Conservation (phyloP, 768 basidiomycete genomes). For the Rhodotorula babjevae region DNA sequence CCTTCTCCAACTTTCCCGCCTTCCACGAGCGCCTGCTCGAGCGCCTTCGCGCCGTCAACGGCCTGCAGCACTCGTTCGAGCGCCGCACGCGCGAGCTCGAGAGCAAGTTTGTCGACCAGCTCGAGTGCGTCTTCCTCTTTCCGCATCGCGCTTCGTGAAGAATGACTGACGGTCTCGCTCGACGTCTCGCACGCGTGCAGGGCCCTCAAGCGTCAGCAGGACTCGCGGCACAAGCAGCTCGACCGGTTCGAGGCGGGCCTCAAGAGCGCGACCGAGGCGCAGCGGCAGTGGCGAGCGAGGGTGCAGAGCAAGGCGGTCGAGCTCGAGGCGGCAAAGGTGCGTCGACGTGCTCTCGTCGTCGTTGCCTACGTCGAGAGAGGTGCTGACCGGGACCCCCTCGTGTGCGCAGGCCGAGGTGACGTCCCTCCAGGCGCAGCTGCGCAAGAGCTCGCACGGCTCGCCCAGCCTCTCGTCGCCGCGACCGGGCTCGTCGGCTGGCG, state of each 20-base stretch:
- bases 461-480: neutral
- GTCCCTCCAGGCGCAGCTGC: slow-evolving; percentile 69
- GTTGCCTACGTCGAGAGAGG: neutral
- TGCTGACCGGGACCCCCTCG: neutral
- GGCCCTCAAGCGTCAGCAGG: slow-evolving; percentile 79
- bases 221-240: slow-evolving; percentile 81
- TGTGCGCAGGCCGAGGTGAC: slow-evolving; percentile 60
- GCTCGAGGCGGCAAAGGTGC: slow-evolving; percentile 75
- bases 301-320: slow-evolving; percentile 81
- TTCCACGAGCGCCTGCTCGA: slow-evolving; percentile 93
- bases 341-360: slow-evolving; percentile 13
- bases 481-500: neutral
- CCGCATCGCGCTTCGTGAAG: no score
- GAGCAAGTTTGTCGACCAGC: slow-evolving; percentile 62
- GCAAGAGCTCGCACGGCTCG: slow-evolving; percentile 51
- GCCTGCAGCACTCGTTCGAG: slow-evolving; percentile 82
- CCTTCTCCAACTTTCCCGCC: slow-evolving; percentile 79
- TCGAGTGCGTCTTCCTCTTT: slow-evolving; percentile 51
- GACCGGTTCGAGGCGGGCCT: slow-evolving; percentile 86
- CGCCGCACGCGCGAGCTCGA: slow-evolving; percentile 76
- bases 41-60: slow-evolving; percentile 74
- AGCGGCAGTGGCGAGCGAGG: slow-evolving; percentile 76
- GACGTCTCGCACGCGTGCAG: neutral
- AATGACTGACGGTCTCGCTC: no score
- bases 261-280: slow-evolving; percentile 74